Percentiles rank a stretch among this genome's conserved stretches.
These are phyloP conservation scores for Fusarium odoratissimum DNA, from an alignment of 2,329 filamentous ascomycete genomes.

Conservation along the genomic window DNA sequence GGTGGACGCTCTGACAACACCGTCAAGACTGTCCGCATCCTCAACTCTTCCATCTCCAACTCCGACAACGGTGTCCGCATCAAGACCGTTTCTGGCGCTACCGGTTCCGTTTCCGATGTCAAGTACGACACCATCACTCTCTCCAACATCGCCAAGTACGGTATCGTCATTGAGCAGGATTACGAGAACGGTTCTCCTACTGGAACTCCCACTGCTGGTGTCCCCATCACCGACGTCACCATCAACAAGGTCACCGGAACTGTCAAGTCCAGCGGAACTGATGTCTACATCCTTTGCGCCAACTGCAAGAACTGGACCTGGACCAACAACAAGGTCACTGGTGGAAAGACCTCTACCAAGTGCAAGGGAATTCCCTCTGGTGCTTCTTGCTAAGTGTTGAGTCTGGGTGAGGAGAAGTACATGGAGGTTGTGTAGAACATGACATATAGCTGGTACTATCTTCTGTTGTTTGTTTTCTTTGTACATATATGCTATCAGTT, in stretches of 20 bases:
- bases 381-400: slow-evolving; percentile 36
- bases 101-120: slow-evolving; percentile 57
- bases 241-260: slow-evolving; percentile 57
- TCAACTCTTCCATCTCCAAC: slow-evolving; percentile 61
- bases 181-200: slow-evolving; percentile 61
- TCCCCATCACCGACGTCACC: slow-evolving; percentile 64
- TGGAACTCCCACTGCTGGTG: slow-evolving; percentile 58
- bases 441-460: background rate
- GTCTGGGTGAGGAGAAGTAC: rapidly evolving
- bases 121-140: slow-evolving; percentile 58
- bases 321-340: slow-evolving; percentile 60
- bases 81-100: slow-evolving; percentile 61
- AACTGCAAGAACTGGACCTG: slow-evolving; percentile 64
- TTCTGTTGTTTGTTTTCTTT: background rate
- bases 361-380: slow-evolving; percentile 46
- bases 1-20: slow-evolving; percentile 63
- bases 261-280: slow-evolving; percentile 53
- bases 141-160: slow-evolving; percentile 55
- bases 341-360: slow-evolving; percentile 56
- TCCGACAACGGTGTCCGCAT: slow-evolving; percentile 65
- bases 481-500: background rate
- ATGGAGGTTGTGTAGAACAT: background rate
- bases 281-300: slow-evolving; percentile 66
- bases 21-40: slow-evolving; percentile 63
- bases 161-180: slow-evolving; percentile 56